Conservation (phyloP, 768 basidiomycete genomes). For the Hygrophorus russula region DNA sequence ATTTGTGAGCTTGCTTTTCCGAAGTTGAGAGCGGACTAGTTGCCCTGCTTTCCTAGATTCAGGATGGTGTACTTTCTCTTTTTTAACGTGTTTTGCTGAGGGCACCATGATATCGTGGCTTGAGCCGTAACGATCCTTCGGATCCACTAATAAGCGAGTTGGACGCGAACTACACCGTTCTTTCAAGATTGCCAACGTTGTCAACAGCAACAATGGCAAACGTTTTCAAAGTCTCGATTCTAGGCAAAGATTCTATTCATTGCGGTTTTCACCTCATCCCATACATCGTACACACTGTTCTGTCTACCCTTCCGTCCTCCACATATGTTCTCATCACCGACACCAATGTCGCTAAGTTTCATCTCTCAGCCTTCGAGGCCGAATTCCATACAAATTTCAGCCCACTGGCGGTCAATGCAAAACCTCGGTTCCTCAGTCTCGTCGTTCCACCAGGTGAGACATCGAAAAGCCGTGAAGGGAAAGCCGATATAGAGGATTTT, state of each 20-base stretch:
- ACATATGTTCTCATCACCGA: slow-evolving; percentile 92
- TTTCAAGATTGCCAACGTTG: no score
- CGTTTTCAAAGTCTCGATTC: slow-evolving; percentile 71
- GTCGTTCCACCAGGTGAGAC: slow-evolving; percentile 87
- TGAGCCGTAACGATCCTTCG: no score
- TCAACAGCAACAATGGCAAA: slow-evolving; percentile 18
- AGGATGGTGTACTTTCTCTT: slow-evolving; percentile 77
- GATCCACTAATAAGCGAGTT: no score
- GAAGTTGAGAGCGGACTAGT: slow-evolving; percentile 50
- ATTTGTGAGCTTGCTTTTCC: slow-evolving; percentile 57
- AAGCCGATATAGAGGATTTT: slow-evolving; percentile 91
- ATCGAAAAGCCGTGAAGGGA: slow-evolving; percentile 83
- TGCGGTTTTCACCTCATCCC: slow-evolving; percentile 88
- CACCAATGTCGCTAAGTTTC: slow-evolving; percentile 74
- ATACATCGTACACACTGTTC: slow-evolving; percentile 71
- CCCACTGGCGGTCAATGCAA: slow-evolving; percentile 14
- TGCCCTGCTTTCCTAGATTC: slow-evolving; percentile 77
- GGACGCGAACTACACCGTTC: no score
- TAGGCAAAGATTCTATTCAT: slow-evolving; percentile 81
- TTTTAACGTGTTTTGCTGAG: slow-evolving; percentile 25
- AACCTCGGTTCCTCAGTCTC: slow-evolving; percentile 64
- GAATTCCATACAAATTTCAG: slow-evolving; percentile 45
- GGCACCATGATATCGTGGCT: no score
- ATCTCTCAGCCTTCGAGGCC: slow-evolving; percentile 55
- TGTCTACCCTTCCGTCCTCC: slow-evolving; percentile 61